Conservation (phyloP, 148 eudicot species). For the Rhododendron ovatum region DNA sequence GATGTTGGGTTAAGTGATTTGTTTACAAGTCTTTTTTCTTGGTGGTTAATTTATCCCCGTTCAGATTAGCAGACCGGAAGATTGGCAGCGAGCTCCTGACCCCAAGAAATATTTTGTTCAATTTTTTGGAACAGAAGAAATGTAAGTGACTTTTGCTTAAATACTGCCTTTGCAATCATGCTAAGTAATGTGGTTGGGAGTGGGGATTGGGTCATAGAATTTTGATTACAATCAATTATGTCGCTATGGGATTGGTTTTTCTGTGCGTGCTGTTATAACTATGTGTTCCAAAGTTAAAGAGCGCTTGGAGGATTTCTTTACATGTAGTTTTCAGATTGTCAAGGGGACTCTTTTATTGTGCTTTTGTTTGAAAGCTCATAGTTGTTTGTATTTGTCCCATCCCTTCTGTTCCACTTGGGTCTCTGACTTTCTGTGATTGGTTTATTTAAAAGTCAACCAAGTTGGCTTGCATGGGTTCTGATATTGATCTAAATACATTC, state of each 20-base stretch:
- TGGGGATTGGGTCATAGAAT: not conserved
- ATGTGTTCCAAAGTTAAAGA: not conserved
- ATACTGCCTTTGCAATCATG: not conserved
- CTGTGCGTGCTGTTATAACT: not conserved
- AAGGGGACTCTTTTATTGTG: not conserved
- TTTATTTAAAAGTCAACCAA: not conserved
- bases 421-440: not conserved
- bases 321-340: not conserved
- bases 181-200: not conserved
- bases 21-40: conserved; percentile 8
- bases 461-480: not conserved
- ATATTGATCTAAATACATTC: not conserved
- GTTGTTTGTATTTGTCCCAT: not conserved
- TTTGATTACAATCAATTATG: not conserved
- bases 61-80: conserved; percentile 94
- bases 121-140: conserved; percentile 88
- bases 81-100: conserved; percentile 70
- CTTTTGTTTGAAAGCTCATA: not conserved
- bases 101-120: conserved; percentile 84
- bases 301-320: not conserved
- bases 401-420: not conserved
- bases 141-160: conserved; percentile 51
- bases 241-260: not conserved
- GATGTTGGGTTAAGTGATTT: not conserved
- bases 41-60: conserved; percentile 17